Evolutionary conservation across 345 rosid genomes (phyloP).

Genomic region (Atalantia buxifolia): DNA sequence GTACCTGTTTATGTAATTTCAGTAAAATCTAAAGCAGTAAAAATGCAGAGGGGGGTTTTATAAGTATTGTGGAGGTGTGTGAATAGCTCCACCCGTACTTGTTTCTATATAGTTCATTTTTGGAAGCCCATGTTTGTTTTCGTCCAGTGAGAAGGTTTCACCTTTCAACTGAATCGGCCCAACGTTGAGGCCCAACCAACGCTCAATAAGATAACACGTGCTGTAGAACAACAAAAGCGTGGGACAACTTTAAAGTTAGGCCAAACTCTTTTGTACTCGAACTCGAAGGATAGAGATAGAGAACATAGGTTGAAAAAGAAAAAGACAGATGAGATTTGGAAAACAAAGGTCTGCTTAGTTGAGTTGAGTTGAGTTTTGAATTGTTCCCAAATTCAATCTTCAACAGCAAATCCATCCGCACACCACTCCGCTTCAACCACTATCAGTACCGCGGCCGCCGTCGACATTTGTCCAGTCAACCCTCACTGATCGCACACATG

Average conservation of each 20-base stretch:
- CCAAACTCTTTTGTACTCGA: neutral
- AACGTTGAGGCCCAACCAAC: neutral
- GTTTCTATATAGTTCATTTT: neutral
- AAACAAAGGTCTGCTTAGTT: too few relatives aligned
- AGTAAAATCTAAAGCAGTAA: too few relatives aligned
- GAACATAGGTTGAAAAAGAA: too few relatives aligned
- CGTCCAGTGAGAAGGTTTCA: too few relatives aligned
- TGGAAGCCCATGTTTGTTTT: neutral
- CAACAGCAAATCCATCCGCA: neutral
- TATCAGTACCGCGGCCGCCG: constrained; percentile 5
- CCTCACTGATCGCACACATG: constrained; percentile 43
- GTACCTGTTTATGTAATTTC: too few relatives aligned
- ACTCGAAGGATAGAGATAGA: neutral
- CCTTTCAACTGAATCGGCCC: neutral
- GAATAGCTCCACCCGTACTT: neutral
- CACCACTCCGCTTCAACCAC: neutral
- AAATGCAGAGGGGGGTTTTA: too few relatives aligned
- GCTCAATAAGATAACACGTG: neutral
- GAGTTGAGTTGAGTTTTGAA: too few relatives aligned
- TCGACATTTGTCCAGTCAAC: neutral
- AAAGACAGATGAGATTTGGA: too few relatives aligned
- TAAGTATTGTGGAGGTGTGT: too few relatives aligned
- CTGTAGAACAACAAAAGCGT: neutral
- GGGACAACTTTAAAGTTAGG: neutral
- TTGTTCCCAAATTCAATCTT: neutral